Evolutionary conservation across 2,329 filamentous ascomycete species (phyloP).

Genomic region (Thielaviopsis populi): DNA sequence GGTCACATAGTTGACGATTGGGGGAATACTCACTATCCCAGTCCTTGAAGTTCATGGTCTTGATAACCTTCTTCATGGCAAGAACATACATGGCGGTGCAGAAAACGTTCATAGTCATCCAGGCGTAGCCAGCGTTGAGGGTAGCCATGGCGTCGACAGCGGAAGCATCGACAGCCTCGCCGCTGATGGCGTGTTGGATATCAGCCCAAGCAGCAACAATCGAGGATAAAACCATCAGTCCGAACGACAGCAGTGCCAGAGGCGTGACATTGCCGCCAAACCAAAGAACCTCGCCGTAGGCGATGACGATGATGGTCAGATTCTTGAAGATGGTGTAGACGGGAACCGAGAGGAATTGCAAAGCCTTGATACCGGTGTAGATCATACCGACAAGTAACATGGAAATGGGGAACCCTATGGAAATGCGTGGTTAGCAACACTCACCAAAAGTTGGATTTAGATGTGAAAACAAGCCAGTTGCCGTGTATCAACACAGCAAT

Average conservation of each 20-base stretch:
- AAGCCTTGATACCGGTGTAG: slow-evolving; percentile 89
- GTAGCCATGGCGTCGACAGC: slow-evolving; percentile 68
- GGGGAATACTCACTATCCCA: slow-evolving; percentile 70
- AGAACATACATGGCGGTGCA: slow-evolving; percentile 83
- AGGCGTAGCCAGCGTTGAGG: slow-evolving; percentile 85
- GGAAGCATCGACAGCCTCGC: slow-evolving; percentile 40
- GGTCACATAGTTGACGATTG: neutral
- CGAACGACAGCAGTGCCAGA: slow-evolving; percentile 82
- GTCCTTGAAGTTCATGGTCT: slow-evolving; percentile 99
- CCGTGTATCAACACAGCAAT: neutral
- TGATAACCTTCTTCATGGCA: slow-evolving; percentile 95
- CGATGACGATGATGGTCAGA: slow-evolving; percentile 94
- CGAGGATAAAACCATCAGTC: slow-evolving; percentile 90
- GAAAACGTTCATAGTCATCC: slow-evolving; percentile 96
- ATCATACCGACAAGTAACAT: slow-evolving; percentile 97
- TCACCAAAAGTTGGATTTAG: neutral
- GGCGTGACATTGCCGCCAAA: slow-evolving; percentile 85
- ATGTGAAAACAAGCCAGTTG: neutral
- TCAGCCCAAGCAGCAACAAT: slow-evolving; percentile 95
- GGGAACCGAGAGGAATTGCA: slow-evolving; percentile 91
- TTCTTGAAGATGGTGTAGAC: slow-evolving; percentile 99
- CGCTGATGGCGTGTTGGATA: slow-evolving; percentile 68
- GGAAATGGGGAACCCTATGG: slow-evolving; percentile 83
- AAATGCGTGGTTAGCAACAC: neutral
- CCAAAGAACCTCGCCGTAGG: slow-evolving; percentile 96